Base-by-base conservation (phyloP, 2,329 filamentous ascomycete genomes). In the Alternaria angustiovoidea region DNA sequence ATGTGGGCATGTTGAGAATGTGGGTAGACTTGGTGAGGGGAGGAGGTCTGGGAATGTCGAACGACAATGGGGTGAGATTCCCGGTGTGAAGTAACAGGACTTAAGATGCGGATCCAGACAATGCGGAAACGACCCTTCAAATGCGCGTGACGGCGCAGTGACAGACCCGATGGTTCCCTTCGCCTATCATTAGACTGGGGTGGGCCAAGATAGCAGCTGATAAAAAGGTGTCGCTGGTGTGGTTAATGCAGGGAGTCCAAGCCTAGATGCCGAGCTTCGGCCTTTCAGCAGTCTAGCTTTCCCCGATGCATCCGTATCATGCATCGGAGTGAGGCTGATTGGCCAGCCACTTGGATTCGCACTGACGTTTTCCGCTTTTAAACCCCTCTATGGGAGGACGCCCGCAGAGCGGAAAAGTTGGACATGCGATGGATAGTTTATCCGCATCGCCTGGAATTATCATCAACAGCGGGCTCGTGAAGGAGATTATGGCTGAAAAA, bases 141-240 rank as follows among this genome's bases (percentile, higher is more conserved):
- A 66, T 68, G 64, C 62, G 64, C 57, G 58, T 66, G 65, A 67
- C 63, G 60, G 61, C 43, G 54, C 62, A 55, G 67, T 68, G 67
- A 64, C 65, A 70, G 65, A 67, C 63, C 68, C 69, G 71, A 72
- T 70, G 66, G 62, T 47, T 57, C 67, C 65, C 64, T 66, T 62
- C 54, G 63, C 59, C 67, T 70, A 71, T 70, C 68, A 63, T 49
- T 47, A 55, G 47, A 46, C 46, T 43, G 38, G 60, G 54, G 57
- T 49, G 61, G 61, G 53, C 66, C 47, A 66, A 69, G 68, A 70
- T 68, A 70, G 67, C 65, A 68, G 70, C 68, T 72, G 70, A 72
- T 72, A 69, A 67, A 69, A 70, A 49, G 57, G 54, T 63, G 54
- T 57, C 58, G 56, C 51, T 65, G 64, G 61, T 69, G 63, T 66